phyloP scores from a whole-genome alignment of 2,329 filamentous ascomycete species.

The Emericellopsis cladophorae region DNA sequence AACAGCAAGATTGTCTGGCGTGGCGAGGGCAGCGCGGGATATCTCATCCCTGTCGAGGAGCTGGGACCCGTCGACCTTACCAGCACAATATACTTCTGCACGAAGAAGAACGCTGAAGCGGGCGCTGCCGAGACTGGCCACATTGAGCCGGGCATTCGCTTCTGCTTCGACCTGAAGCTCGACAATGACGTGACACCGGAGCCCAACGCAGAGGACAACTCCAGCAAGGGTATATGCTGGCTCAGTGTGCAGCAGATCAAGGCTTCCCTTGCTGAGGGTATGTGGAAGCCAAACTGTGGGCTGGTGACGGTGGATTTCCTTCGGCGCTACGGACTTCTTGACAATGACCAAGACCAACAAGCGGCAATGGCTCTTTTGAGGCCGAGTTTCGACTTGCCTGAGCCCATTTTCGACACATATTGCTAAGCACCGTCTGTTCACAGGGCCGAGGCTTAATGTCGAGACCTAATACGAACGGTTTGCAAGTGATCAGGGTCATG shows the following conservation, averaged over 20 bases:
- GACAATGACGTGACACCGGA: slow-evolving; percentile 1
- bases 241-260: slow-evolving; percentile 17
- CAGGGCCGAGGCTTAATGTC: too few relatives aligned
- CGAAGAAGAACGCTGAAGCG: slow-evolving; percentile 10
- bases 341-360: too few relatives aligned
- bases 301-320: slow-evolving; percentile 25
- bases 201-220: slow-evolving; percentile 9
- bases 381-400: too few relatives aligned
- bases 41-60: too few relatives aligned
- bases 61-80: too few relatives aligned
- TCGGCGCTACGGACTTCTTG: slow-evolving; percentile 14
- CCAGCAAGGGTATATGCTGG: slow-evolving; percentile 14
- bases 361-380: too few relatives aligned
- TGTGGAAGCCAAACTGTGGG: slow-evolving; percentile 27
- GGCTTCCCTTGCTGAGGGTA: slow-evolving; percentile 9
- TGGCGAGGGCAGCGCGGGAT: too few relatives aligned
- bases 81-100: neutral
- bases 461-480: too few relatives aligned
- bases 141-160: slow-evolving; percentile 23
- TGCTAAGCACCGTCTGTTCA: too few relatives aligned
- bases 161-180: slow-evolving; percentile 20
- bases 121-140: slow-evolving; percentile 16
- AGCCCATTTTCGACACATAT: too few relatives aligned
- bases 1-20: too few relatives aligned
- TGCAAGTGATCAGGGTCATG: too few relatives aligned